These are phyloP conservation scores for Lippia alba DNA, from an alignment of 305 asterid species.

Conservation along the genomic window DNA sequence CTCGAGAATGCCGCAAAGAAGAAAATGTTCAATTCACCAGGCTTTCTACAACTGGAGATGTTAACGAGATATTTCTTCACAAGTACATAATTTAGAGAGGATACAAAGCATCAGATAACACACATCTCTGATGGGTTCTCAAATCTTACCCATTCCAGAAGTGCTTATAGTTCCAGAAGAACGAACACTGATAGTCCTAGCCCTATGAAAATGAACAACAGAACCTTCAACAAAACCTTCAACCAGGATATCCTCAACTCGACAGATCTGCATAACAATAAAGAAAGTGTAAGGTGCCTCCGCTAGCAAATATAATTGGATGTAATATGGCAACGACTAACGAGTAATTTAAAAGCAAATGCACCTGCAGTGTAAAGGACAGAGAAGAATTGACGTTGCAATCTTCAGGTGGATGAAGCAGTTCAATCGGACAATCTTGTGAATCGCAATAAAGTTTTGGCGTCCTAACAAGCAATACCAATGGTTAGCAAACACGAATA, in stretches of 20 bases:
- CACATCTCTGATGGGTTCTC: not conserved
- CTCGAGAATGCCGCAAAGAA: conserved; percentile 19
- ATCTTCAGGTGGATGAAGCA: conserved; percentile 98
- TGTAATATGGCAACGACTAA: conserved; percentile 12
- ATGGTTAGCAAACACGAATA: conserved; percentile 27
- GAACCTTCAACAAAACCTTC: conserved; percentile 96
- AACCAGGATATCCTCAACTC: conserved; percentile 97
- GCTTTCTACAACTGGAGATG: conserved; percentile 13
- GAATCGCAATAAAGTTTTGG: conserved; percentile 80
- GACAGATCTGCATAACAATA: conserved; percentile 72
- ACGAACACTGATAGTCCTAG: conserved; percentile 73
- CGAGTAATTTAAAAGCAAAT: conserved; percentile 28
- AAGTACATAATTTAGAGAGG: not conserved
- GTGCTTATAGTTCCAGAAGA: conserved; percentile 90
- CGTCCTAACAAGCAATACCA: conserved; percentile 55
- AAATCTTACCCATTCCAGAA: conserved; percentile 86
- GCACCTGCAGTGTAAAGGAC: conserved; percentile 96
- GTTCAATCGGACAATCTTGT: conserved; percentile 82
- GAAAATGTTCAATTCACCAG: conserved; percentile 7
- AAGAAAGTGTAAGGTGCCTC: conserved; percentile 12
- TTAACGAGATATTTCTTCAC: conserved; percentile 11
- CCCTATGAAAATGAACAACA: conserved; percentile 97
- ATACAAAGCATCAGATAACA: not conserved
- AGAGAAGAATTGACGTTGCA: conserved; percentile 98
- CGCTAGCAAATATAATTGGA: conserved; percentile 21